A percentile compares a stretch with the other conserved stretches of the same genome.
Evolutionary conservation across 2,329 filamentous ascomycete genomes (phyloP).

Genomic region (Pyricularia grisea): DNA sequence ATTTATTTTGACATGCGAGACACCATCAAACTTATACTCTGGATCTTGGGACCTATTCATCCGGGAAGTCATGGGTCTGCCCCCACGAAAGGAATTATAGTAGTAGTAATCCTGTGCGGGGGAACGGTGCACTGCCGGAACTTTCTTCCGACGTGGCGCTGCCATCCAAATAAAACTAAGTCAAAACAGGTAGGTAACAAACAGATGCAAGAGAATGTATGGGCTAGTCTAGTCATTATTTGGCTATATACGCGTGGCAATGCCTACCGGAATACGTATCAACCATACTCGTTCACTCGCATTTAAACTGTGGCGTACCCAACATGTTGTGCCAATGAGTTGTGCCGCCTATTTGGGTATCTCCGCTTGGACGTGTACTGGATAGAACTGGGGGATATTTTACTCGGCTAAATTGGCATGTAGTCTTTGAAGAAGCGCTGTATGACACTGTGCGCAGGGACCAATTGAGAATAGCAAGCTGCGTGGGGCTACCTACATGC

Average conservation of each 20-base stretch:
- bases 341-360: not conserved
- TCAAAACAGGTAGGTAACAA: not conserved
- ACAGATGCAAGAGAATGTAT: not conserved
- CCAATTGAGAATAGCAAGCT: too few relatives aligned
- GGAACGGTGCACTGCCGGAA: not conserved
- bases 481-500: too few relatives aligned
- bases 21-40: not conserved
- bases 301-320: not conserved
- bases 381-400: not conserved
- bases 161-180: not conserved
- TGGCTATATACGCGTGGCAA: not conserved
- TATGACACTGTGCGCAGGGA: not conserved
- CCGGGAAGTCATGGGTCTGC: not conserved
- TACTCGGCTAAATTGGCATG: not conserved
- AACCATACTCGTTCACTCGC: not conserved
- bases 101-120: not conserved
- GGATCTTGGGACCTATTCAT: not conserved
- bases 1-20: not conserved
- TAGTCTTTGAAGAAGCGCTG: not conserved
- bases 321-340: not conserved
- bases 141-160: not conserved
- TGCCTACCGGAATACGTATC: not conserved
- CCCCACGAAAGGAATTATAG: not conserved
- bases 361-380: not conserved
- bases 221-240: not conserved